Conservation (phyloP, 805 yeast genomes). For the Hanseniaspora nectarophila region DNA sequence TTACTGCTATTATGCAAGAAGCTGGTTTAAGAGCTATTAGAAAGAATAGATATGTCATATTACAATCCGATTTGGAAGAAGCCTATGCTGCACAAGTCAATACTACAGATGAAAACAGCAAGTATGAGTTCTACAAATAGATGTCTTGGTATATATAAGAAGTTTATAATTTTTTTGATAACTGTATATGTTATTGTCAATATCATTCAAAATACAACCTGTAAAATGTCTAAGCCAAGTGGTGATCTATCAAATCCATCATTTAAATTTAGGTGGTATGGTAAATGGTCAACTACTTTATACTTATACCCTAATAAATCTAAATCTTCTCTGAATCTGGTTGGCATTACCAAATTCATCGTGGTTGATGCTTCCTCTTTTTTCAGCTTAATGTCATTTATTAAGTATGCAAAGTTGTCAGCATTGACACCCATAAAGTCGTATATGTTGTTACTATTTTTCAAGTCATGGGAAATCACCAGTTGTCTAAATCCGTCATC, state of each 20-base stretch:
- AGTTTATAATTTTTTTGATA: no score
- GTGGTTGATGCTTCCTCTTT: neutral
- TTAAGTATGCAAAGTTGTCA: neutral
- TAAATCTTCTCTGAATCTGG: neutral
- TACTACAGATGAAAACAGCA: conserved; percentile 88
- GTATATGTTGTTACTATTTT: neutral
- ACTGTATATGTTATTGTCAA: no score
- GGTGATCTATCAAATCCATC: conserved; percentile 4
- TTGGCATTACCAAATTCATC: neutral
- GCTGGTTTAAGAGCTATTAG: conserved; percentile 98
- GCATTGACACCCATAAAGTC: conserved; percentile 11
- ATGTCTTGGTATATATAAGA: neutral
- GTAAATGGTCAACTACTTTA: neutral
- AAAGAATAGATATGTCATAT: conserved; percentile 90
- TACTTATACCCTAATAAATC: neutral
- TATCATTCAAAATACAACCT: neutral
- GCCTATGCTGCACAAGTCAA: conserved; percentile 96
- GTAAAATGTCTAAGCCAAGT: conserved; percentile 3
- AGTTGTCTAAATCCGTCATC: neutral
- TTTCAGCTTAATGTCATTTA: neutral
- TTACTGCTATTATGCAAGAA: conserved; percentile 99
- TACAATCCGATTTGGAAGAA: conserved; percentile 93
- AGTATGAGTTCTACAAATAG: conserved; percentile 90
- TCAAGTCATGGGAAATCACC: neutral
- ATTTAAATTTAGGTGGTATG: conserved; percentile 6